Base-by-base conservation (phyloP, 164 flowering plant species). In the Stephania yunnanensis region DNA sequence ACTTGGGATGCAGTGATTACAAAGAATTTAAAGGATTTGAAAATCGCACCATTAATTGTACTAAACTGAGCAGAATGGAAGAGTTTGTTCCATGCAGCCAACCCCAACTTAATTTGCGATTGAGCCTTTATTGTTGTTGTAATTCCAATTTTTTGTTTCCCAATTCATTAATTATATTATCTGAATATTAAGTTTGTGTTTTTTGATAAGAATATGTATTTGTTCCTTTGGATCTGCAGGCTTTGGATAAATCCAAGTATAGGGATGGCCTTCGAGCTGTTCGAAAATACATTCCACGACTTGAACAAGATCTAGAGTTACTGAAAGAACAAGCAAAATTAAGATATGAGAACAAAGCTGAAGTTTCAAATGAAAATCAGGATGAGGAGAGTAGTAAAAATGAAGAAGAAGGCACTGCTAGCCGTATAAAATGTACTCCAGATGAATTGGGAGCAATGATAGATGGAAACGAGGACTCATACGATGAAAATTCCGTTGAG, bases 181-280 rank as follows among this genome's bases (percentile, higher is more conserved):
- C 17, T 55, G 15, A 55, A 55, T 55, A 12, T 55, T 55, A 55
- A 55, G 63, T 55, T 55, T 55, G n/a, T n/a, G n/a, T n/a, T n/a
- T n/a, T n/a, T n/a, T n/a, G n/a, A 2, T 55, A 12, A 4, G 63
- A 2, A 7, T 72, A 0, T 30, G 5, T 72, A n/a, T n/a, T 29
- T 72, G 66, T 71, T 55, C 45, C 4, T 45, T 42, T 55, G 10
- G 36, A 46, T 75, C 1, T 79, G 58, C 85, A 95, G 98, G 99
- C 99, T 29, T 80, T 95, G 79, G 92, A 91, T 70, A 93, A 95
- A 82, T 92, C 99, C 71, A 92, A 89, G 78, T 87, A 87, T 77
- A 72, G 88, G 75, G 98, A 95, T 79, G 92, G 88, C 46, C 87
- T 95, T 20, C 84, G 97, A 69, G 90, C 94, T 73, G 91, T 93